Evolutionary conservation across 2,329 filamentous ascomycete species (phyloP).

Genomic region (Xylaria sp.): DNA sequence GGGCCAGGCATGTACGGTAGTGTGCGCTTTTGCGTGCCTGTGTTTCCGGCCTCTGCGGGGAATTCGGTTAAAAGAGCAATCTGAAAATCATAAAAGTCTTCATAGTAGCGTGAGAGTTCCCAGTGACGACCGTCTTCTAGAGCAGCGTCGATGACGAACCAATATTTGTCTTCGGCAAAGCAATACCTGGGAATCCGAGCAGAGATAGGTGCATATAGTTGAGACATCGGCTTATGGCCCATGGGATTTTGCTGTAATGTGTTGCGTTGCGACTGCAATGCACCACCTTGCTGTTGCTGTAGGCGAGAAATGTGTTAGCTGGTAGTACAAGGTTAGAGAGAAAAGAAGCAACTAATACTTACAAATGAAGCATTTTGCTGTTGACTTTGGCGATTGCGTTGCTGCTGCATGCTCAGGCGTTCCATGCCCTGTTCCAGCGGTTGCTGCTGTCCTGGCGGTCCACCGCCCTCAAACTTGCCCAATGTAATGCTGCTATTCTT

Average conservation of each 20-base stretch:
- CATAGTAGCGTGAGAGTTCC: constrained; percentile 94
- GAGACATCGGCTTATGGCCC: constrained; percentile 56
- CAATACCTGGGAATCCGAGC: constrained; percentile 93
- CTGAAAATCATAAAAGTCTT: constrained; percentile 99
- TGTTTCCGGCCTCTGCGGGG: constrained; percentile 90
- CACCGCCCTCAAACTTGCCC: constrained; percentile 81
- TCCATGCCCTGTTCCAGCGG: constrained; percentile 76
- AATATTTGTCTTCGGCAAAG: constrained; percentile 97
- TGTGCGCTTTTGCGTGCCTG: constrained; percentile 78
- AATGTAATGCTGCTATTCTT: constrained; percentile 99
- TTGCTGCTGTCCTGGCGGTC: constrained; percentile 52
- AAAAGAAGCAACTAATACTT: constrained; percentile 31
- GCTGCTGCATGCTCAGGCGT: constrained; percentile 77
- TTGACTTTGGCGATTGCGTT: constrained; percentile 58
- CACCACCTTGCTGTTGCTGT: constrained; percentile 48
- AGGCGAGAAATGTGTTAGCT: constrained; percentile 36
- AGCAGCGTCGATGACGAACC: constrained; percentile 94
- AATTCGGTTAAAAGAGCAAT: constrained; percentile 94
- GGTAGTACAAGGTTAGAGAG: not conserved
- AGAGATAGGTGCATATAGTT: constrained; percentile 78
- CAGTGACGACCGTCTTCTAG: constrained; percentile 91
- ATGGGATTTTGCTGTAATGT: constrained; percentile 54
- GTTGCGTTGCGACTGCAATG: constrained; percentile 54
- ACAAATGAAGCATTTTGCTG: constrained; percentile 51
- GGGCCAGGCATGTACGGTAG: constrained; percentile 98